phyloP scores from a whole-genome alignment of 176 grass and related monocot genomes.

The Oryza punctata region DNA sequence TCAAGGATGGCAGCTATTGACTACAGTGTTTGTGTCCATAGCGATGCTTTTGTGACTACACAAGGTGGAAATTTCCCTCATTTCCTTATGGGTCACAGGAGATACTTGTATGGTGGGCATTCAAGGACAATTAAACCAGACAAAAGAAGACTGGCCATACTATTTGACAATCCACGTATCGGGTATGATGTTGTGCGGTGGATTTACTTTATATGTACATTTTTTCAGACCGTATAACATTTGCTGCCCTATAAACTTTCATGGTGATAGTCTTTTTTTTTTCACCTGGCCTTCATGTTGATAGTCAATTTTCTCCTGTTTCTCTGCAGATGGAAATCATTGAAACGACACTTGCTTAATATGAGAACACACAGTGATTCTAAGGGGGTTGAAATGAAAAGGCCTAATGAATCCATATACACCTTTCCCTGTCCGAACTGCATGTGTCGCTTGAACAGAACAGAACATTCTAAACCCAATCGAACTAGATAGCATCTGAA shows the following conservation, averaged over 20 bases:
- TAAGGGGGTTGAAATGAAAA: conserved; percentile 60
- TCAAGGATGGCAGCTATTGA: conserved; percentile 98
- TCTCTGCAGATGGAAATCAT: conserved; percentile 68
- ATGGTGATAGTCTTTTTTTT: neutral
- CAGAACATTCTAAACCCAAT: conserved; percentile 50
- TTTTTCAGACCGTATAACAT: conserved; percentile 1
- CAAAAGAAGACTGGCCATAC: conserved; percentile 87
- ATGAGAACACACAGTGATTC: conserved; percentile 59
- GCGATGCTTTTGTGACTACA: conserved; percentile 93
- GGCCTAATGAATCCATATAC: conserved; percentile 61
- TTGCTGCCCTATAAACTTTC: neutral
- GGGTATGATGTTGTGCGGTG: conserved; percentile 44
- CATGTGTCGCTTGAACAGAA: conserved; percentile 86
- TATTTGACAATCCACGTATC: conserved; percentile 90
- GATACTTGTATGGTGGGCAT: conserved; percentile 87
- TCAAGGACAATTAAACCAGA: conserved; percentile 97
- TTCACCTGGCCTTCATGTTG: neutral
- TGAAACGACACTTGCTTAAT: conserved; percentile 55
- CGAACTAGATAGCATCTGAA: conserved; percentile 54
- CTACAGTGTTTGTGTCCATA: conserved; percentile 78
- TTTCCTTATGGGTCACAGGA: conserved; percentile 89
- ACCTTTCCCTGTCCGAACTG: conserved; percentile 80
- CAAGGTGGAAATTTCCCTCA: conserved; percentile 98
- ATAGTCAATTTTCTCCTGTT: neutral
- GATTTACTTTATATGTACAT: conserved; percentile 12